Percentiles rank a stretch among this genome's conserved stretches.
These are phyloP conservation scores for Psidium guajava DNA, from an alignment of 345 rosid genomes.

Conservation along the genomic window DNA sequence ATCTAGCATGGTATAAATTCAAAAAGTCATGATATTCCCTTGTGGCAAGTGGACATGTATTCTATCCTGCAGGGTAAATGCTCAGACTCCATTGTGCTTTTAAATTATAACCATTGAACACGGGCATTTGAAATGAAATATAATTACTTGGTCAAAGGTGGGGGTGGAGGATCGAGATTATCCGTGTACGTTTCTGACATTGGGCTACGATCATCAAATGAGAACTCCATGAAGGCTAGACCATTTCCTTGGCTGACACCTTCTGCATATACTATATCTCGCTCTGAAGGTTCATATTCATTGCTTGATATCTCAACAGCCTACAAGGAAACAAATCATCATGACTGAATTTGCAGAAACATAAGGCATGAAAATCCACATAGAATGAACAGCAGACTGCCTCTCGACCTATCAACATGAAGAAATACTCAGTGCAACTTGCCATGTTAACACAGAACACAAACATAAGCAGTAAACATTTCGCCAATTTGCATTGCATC, in stretches of 20 bases:
- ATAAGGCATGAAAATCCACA: not conserved
- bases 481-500: not conserved
- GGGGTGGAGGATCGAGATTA: constrained; percentile 50
- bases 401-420: not conserved
- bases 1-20: not conserved
- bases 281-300: constrained; percentile 89
- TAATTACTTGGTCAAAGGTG: constrained; percentile 54
- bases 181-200: constrained; percentile 76
- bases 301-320: constrained; percentile 96
- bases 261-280: constrained; percentile 90
- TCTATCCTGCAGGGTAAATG: not conserved
- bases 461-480: not conserved
- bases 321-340: constrained; percentile 29
- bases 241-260: constrained; percentile 96
- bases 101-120: not conserved
- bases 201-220: constrained; percentile 81
- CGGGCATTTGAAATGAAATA: not conserved
- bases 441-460: not conserved
- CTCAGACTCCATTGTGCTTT: not conserved
- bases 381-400: not conserved
- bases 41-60: not conserved
- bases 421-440: not conserved
- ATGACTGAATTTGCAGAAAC: not conserved
- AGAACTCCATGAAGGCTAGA: constrained; percentile 89
- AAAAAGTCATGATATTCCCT: not conserved